phyloP scores from a whole-genome alignment of 2,329 filamentous ascomycete species.

The Sclerotinia trifoliorum region DNA sequence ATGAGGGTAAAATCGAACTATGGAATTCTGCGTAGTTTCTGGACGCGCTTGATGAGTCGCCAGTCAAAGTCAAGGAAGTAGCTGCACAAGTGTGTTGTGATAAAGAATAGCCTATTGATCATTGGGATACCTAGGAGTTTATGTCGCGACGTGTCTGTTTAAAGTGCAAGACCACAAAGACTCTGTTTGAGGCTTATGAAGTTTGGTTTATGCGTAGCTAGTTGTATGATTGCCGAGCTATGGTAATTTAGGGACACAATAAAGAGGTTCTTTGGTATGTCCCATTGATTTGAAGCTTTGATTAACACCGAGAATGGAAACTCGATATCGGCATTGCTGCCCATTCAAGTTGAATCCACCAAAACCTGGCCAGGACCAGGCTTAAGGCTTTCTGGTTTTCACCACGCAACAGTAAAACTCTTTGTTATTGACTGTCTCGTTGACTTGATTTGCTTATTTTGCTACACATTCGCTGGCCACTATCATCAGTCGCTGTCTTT shows the following conservation, averaged over 20 bases:
- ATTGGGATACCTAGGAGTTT: not conserved
- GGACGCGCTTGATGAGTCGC: not conserved
- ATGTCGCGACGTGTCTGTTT: not conserved
- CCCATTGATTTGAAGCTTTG: not conserved
- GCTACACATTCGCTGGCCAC: fast-evolving
- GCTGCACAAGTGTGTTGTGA: not conserved
- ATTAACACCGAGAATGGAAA: not conserved
- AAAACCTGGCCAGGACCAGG: not conserved
- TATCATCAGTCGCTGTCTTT: not conserved
- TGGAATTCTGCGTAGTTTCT: too few relatives aligned
- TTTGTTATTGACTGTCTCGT: not conserved
- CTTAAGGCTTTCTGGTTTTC: constrained; percentile 2
- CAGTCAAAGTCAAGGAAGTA: not conserved
- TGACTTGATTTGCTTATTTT: not conserved
- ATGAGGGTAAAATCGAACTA: too few relatives aligned
- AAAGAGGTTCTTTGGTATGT: not conserved
- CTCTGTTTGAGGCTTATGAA: not conserved
- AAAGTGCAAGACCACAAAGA: not conserved
- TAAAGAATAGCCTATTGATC: not conserved
- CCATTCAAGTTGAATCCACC: constrained; percentile 6
- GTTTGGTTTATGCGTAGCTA: not conserved
- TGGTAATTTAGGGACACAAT: not conserved
- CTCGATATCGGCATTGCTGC: not conserved
- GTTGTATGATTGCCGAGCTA: not conserved
- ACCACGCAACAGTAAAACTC: not conserved